Evolutionary conservation across 1,139 yeast genomes (phyloP), one percentile per base, ranked within the genome.

Genomic region (Saccharomyces hybrid): DNA sequence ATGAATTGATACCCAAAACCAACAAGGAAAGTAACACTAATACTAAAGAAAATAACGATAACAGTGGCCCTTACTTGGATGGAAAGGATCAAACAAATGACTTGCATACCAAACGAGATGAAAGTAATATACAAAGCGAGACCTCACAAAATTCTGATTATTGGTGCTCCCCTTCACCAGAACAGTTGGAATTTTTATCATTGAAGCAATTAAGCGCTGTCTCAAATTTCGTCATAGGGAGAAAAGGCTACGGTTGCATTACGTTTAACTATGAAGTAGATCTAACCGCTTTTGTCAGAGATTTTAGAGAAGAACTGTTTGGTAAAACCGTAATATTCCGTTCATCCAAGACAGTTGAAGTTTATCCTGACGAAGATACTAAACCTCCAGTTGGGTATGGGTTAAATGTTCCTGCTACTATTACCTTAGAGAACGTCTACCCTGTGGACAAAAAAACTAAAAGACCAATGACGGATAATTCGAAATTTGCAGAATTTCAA

Each of bases 321-420:
- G 93, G 85, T 2, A 75, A 75, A 9, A 73, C 80, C 11, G 81
- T 88, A 9, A 76, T 76, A 23, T 81, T 89, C 59, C 74, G 74
- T 46, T 76, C 78, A n/a, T 19, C 23, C 4, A 19, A 19, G 23
- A 19, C 23, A 19, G 23, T 19, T 19, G 23, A 19, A 19, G 23
- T 75, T 0, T 88, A 88, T 65, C 83, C 86, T 3, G 81, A 82
- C 49, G 78, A 73, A 19, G 50, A 55, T 19, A 64, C 63, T 3
- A 85, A 84, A 58, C 90, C 91, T 1, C 75, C 83, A 0, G 70
- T 80, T 47, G 97, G 97, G 0, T 72, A 75, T 53, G 96, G 91
- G 0, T 70, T 90, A 52, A 90, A 90, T 68, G 85, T 86, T 14
- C 96, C 96, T 1, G 95, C 97, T 0, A 84, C 87, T 0, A 82